phyloP scores from a whole-genome alignment of 2,329 filamentous ascomycete genomes.

The Nemania diffusa region DNA sequence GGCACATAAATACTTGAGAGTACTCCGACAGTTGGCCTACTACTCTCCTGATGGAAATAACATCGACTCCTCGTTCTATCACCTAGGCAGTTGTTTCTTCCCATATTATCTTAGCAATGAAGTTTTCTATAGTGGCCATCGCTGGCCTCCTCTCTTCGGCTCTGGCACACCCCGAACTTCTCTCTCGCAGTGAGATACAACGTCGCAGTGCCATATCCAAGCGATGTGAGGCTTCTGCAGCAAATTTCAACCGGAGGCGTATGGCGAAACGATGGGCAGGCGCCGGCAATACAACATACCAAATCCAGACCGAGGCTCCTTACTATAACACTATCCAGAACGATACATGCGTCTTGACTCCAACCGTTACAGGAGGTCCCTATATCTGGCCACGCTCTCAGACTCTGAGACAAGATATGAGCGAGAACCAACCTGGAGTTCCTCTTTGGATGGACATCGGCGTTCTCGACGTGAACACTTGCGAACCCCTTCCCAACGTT shows the following conservation, averaged over 20 bases:
- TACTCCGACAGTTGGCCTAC: neutral
- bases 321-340: conserved; percentile 39
- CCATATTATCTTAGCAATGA: conserved; percentile 39
- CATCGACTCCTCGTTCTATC: neutral
- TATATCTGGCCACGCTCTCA: conserved; percentile 43
- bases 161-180: conserved; percentile 33
- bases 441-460: conserved; percentile 50
- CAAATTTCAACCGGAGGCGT: conserved; percentile 39
- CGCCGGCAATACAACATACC: neutral
- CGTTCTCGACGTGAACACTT: conserved; percentile 49
- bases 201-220: conserved; percentile 40
- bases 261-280: conserved; percentile 26
- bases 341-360: conserved; percentile 38
- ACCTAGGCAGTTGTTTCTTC: neutral
- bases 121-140: conserved; percentile 34
- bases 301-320: conserved; percentile 36
- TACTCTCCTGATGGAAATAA: neutral
- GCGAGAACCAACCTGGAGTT: conserved; percentile 31
- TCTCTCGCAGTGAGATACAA: conserved; percentile 35
- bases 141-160: conserved; percentile 32
- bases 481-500: conserved; percentile 45
- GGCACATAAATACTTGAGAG: neutral
- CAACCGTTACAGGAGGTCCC: conserved; percentile 31
- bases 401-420: conserved; percentile 40
- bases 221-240: conserved; percentile 40